phyloP scores from a whole-genome alignment of 441 rosid genomes.

The Gossypium aridum region DNA sequence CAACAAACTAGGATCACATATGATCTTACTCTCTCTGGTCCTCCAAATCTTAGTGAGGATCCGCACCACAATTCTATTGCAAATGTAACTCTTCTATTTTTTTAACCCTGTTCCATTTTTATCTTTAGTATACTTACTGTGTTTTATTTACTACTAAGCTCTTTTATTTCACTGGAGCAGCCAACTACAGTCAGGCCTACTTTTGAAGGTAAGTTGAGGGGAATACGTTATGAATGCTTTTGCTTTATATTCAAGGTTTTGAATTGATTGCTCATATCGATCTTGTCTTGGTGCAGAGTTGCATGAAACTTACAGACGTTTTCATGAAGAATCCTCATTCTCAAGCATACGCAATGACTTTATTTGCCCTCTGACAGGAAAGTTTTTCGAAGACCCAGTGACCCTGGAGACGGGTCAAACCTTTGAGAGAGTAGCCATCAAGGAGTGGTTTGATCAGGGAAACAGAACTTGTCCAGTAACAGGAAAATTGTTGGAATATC shows the following conservation, averaged over 20 bases:
- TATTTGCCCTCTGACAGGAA: conserved; percentile 45
- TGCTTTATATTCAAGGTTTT: conserved; percentile 3
- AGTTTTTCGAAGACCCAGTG: conserved; percentile 53
- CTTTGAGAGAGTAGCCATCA: conserved; percentile 46
- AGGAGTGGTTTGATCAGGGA: conserved; percentile 50
- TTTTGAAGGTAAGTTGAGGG: conserved; percentile 32
- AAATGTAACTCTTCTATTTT: conserved; percentile 1
- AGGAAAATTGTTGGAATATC: conserved; percentile 35
- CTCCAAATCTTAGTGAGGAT: conserved; percentile 20
- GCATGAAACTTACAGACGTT: conserved; percentile 13
- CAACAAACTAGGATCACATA: conserved; percentile 16
- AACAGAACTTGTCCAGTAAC: conserved; percentile 53
- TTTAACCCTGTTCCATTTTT: background rate
- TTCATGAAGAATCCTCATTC: conserved; percentile 22
- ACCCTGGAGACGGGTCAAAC: conserved; percentile 61
- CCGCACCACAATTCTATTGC: background rate
- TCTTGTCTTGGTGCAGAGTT: conserved; percentile 29
- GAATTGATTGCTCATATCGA: conserved; percentile 8
- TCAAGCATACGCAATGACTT: conserved; percentile 38
- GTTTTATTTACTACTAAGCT: background rate
- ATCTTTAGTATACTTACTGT: background rate
- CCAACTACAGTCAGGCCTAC: conserved; percentile 9
- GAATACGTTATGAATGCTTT: background rate
- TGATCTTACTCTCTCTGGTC: conserved; percentile 15
- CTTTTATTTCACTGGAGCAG: conserved; percentile 19